Evolutionary conservation across 805 yeast genomes (phyloP).

Genomic region (Candida taoyuanica): DNA sequence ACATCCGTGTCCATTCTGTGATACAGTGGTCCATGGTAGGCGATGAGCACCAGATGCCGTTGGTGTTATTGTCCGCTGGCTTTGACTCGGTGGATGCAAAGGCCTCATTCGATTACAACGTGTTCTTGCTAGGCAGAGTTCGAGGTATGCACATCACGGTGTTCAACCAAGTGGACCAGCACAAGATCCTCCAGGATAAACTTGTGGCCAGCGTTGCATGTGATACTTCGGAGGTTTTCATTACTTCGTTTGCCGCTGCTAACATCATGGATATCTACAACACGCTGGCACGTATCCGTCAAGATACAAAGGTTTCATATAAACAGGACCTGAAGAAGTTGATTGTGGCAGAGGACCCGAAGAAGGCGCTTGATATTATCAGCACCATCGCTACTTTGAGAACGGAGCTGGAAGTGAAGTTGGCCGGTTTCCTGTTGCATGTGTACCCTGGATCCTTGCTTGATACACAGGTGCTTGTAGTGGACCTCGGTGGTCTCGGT

Average conservation of each 20-base stretch:
- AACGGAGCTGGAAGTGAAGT: slow-evolving; percentile 60
- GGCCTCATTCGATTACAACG: slow-evolving; percentile 78
- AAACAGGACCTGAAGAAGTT: slow-evolving; percentile 70
- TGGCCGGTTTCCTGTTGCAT: slow-evolving; percentile 54
- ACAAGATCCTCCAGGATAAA: slow-evolving; percentile 50
- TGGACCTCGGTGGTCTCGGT: slow-evolving; percentile 50
- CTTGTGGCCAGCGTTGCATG: slow-evolving; percentile 48
- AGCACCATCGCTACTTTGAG: slow-evolving; percentile 40
- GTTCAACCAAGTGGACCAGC: slow-evolving; percentile 58
- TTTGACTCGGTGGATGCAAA: slow-evolving; percentile 53
- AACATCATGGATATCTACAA: slow-evolving; percentile 74
- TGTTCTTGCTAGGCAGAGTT: slow-evolving; percentile 63
- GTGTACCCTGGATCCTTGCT: slow-evolving; percentile 79
- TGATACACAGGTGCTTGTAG: slow-evolving; percentile 70
- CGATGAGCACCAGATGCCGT: slow-evolving; percentile 50
- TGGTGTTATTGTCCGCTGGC: slow-evolving; percentile 58
- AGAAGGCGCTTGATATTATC: slow-evolving; percentile 23
- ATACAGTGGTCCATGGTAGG: slow-evolving; percentile 62
- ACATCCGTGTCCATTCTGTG: slow-evolving; percentile 54
- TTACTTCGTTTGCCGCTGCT: slow-evolving; percentile 84
- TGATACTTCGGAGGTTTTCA: slow-evolving; percentile 51
- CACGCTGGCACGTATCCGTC: slow-evolving; percentile 64
- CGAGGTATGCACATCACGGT: slow-evolving; percentile 47
- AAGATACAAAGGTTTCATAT: slow-evolving; percentile 69
- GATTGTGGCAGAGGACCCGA: slow-evolving; percentile 2